These are phyloP conservation scores for Chaetomium tenue DNA, from an alignment of 495 filamentous ascomycete species.

Conservation along the genomic window DNA sequence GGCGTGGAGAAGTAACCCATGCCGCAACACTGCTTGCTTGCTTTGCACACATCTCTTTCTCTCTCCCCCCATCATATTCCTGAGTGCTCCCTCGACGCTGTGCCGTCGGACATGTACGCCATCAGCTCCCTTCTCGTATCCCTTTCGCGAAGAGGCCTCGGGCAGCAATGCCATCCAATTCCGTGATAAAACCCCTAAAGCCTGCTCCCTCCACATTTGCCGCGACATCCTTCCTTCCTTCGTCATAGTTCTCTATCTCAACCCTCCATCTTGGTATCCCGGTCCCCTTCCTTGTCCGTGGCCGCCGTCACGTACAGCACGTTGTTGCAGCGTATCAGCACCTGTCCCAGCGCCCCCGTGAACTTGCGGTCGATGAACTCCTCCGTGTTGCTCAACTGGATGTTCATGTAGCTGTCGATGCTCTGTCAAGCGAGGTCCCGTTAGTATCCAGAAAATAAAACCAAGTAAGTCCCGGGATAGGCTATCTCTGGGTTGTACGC, in stretches of 20 bases:
- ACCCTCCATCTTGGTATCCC: conserved; percentile 62
- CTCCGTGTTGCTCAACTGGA: conserved; percentile 83
- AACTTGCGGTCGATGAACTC: conserved; percentile 89
- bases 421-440: conserved; percentile 20
- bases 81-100: background rate
- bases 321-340: conserved; percentile 91
- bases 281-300: conserved; percentile 47
- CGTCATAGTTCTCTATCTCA: conserved; percentile 37
- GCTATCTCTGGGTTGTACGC: conserved; percentile 11
- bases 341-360: conserved; percentile 79
- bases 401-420: conserved; percentile 98
- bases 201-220: background rate
- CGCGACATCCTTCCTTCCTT: background rate
- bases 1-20: background rate
- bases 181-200: background rate
- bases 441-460: too few relatives aligned
- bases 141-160: background rate
- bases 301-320: conserved; percentile 84
- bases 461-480: too few relatives aligned
- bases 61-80: background rate
- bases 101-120: background rate
- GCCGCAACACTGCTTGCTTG: background rate
- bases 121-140: background rate
- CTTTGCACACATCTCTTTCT: background rate
- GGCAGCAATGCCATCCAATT: background rate